Evolutionary conservation across 2,329 filamentous ascomycete species (phyloP).

Genomic region (Aureobasidium sp.): DNA sequence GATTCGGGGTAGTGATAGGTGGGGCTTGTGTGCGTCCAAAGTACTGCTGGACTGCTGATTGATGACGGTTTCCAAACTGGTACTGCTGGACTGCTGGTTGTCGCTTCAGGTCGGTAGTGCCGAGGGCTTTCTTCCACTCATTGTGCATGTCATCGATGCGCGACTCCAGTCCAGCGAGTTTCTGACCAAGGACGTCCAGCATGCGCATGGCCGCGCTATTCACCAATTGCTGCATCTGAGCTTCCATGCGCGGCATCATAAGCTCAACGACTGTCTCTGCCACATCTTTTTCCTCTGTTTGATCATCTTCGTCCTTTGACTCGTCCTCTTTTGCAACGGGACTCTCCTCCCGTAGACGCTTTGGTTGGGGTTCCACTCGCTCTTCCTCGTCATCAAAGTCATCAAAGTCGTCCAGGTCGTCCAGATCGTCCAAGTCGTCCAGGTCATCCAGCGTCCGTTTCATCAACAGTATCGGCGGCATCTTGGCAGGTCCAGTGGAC

Average conservation of each 20-base stretch:
- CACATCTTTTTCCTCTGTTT: background rate
- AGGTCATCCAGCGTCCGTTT: background rate
- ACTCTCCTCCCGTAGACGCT: background rate
- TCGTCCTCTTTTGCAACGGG: background rate
- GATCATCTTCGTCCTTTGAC: background rate
- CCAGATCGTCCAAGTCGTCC: background rate
- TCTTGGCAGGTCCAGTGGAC: background rate
- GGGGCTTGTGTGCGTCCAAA: background rate
- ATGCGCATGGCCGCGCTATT: background rate
- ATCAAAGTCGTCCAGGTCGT: background rate
- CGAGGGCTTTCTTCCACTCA: background rate
- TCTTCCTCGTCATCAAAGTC: background rate
- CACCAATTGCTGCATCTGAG: background rate
- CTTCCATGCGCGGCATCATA: background rate
- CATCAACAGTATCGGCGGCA: constrained; percentile 6
- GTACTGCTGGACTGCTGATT: background rate
- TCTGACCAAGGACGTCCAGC: background rate
- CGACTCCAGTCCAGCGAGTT: constrained; percentile 1
- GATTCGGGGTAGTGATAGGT: background rate
- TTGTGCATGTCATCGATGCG: constrained; percentile 6
- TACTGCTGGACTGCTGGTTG: background rate
- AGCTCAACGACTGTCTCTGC: background rate
- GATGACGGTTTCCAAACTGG: background rate
- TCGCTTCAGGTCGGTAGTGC: background rate
- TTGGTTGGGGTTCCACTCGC: background rate